phyloP scores from a whole-genome alignment of 139 green algal genomes.

The Pleodorina starrii region DNA sequence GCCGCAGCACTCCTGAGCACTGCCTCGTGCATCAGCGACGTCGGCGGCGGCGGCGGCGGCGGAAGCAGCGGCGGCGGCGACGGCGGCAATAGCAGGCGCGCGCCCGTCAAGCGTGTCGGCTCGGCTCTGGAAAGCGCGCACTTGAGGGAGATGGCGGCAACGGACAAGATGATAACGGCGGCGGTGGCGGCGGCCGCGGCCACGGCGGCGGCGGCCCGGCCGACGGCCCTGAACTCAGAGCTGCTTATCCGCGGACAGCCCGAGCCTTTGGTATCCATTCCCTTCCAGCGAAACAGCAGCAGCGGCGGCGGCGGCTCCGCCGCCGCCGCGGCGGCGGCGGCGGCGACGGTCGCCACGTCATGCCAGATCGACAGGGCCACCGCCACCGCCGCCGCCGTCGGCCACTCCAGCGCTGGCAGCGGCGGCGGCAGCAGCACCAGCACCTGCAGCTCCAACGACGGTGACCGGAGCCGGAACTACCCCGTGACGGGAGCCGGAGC shows the following conservation, averaged over 20 bases:
- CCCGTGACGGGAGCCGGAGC: too few species aligned
- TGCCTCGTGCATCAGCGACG: neutral
- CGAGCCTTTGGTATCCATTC: neutral
- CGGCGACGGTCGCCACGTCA: neutral
- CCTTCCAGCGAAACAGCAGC: too few species aligned
- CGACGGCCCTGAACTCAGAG: neutral
- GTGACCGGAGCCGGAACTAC: too few species aligned
- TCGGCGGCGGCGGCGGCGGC: neutral
- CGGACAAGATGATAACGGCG: neutral
- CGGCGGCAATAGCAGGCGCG: neutral
- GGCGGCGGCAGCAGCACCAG: neutral
- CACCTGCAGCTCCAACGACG: too few species aligned
- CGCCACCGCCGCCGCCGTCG: neutral
- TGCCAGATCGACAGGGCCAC: neutral
- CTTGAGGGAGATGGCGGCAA: neutral
- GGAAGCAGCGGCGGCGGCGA: neutral
- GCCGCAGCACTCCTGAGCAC: neutral
- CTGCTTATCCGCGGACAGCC: neutral
- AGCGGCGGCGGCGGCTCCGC: too few species aligned
- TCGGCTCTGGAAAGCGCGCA: too few species aligned
- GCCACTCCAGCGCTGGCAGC: neutral
- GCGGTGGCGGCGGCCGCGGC: neutral
- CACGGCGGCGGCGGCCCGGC: neutral
- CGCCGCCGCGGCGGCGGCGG: neutral
- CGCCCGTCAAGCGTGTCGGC: too few species aligned